Evolutionary conservation across 495 filamentous ascomycete species (phyloP).

Genomic region (Penicillium steckii): DNA sequence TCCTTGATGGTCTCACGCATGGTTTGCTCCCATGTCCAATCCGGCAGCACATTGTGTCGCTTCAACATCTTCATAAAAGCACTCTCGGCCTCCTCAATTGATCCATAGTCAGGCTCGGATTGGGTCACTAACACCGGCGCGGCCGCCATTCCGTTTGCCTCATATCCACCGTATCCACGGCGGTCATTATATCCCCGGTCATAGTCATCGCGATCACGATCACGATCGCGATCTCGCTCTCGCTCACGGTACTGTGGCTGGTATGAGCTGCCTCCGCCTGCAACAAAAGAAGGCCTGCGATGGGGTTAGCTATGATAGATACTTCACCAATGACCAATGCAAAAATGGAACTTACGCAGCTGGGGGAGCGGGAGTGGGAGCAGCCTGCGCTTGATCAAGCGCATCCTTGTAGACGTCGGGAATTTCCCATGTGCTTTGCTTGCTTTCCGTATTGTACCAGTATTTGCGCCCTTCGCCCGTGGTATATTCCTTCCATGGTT

Average conservation of each 20-base stretch:
- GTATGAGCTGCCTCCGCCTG: slow-evolving; percentile 59
- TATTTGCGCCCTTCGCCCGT: slow-evolving; percentile 85
- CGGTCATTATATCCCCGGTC: slow-evolving; percentile 51
- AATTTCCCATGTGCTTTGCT: slow-evolving; percentile 94
- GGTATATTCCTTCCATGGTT: slow-evolving; percentile 93
- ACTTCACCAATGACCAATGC: background rate
- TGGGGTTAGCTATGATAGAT: slow-evolving; percentile 22
- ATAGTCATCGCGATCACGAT: slow-evolving; percentile 35
- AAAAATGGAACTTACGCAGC: slow-evolving; percentile 56
- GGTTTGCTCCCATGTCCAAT: slow-evolving; percentile 91
- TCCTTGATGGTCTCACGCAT: slow-evolving; percentile 90
- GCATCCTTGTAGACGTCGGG: slow-evolving; percentile 78
- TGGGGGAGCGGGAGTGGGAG: slow-evolving; percentile 41
- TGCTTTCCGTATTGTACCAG: slow-evolving; percentile 89
- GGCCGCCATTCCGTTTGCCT: slow-evolving; percentile 55
- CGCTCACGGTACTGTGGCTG: background rate
- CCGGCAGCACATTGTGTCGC: slow-evolving; percentile 77
- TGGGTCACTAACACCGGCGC: slow-evolving; percentile 61
- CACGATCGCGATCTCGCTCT: slow-evolving; percentile 29
- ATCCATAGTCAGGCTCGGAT: slow-evolving; percentile 80
- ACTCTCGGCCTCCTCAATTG: slow-evolving; percentile 86
- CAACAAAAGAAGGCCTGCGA: slow-evolving; percentile 66
- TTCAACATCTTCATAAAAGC: slow-evolving; percentile 92
- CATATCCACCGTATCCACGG: slow-evolving; percentile 59
- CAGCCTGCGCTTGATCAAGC: slow-evolving; percentile 54